Evolutionary conservation across 306 rosid species (phyloP).

Genomic region (Castanopsis chinensis): DNA sequence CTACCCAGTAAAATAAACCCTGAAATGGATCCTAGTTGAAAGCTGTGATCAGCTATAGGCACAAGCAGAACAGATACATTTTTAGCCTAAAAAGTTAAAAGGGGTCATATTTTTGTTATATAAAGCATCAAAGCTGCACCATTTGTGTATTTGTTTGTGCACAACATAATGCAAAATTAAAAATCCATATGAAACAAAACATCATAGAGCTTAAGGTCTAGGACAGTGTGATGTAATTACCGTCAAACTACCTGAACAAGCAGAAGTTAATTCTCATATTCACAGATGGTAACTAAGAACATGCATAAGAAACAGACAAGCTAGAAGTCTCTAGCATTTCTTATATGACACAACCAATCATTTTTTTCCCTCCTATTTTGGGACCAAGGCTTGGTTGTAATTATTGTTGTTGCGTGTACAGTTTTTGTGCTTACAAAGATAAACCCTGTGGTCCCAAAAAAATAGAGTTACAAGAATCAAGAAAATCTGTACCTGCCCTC

Average conservation of each 20-base stretch:
- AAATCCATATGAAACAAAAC: not conserved
- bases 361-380: not conserved
- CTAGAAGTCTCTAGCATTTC: constrained; percentile 5
- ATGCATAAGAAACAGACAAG: not conserved
- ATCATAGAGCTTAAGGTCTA: not conserved
- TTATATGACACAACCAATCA: not conserved
- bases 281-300: not conserved
- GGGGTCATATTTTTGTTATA: too few species aligned
- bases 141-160: not conserved
- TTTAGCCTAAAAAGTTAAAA: too few species aligned
- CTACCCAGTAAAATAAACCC: too few species aligned
- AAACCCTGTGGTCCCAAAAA: constrained; percentile 5
- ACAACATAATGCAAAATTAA: not conserved
- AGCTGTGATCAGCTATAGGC: too few species aligned
- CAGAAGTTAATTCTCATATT: not conserved
- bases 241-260: not conserved
- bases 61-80: too few species aligned
- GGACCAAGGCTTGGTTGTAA: too few species aligned
- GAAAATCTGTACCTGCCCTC: constrained; percentile 19
- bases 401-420: not conserved
- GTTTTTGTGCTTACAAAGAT: constrained; percentile 24
- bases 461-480: not conserved
- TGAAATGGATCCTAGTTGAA: too few species aligned
- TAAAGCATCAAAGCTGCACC: not conserved
- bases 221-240: not conserved